Evolutionary conservation across 2,329 filamentous ascomycete species (phyloP), one percentile per base, ranked within the genome.

Genomic region (Colletotrichum costaricense): DNA sequence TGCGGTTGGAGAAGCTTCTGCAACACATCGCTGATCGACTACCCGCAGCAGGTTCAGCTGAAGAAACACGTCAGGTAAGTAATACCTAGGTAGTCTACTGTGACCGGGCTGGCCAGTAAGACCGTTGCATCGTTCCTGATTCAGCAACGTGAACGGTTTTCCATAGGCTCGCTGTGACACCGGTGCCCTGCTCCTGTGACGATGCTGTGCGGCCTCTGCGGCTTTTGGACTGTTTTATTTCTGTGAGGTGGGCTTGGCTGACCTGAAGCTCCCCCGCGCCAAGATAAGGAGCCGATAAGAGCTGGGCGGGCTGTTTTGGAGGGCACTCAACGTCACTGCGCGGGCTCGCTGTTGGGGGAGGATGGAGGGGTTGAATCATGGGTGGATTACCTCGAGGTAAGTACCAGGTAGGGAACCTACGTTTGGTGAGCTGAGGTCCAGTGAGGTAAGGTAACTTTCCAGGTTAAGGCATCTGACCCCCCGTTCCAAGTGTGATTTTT

Each of bases 211-310:
- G 46, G 56, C 26, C 49, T 57, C 24, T 42, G 35, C 24, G 54
- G 63, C 19, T 28, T 67, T 38, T 49, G 14, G 49, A 38, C 69
- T 69, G 42, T n/a, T 49, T 16, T 42, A 42, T 42, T 42, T 19
- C 38, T 42, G 38, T 42, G 38, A 42, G 38, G 42, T 49, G 52
- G 69, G 58, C 58, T 59, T 72, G 65, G 58, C 71, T 46, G 63
- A 68, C 71, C 71, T 46, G 63, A 68, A 73, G 71, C 71, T 73
- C 71, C 71, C 69, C 71, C 67, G 71, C 71, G 71, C 57, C 67
- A 62, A 67, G 71, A 73, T 73, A 73, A 73, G 56, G 42, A 49
- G 1, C 42, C 60, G 71, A 73, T 73, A 73, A 73, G 71, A 73
- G 71, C 71, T 73, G 22, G 30, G 38, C 38, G 38, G 38, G 38